phyloP scores from a whole-genome alignment of 139 green algal species.

The Picochlorum sp. region DNA sequence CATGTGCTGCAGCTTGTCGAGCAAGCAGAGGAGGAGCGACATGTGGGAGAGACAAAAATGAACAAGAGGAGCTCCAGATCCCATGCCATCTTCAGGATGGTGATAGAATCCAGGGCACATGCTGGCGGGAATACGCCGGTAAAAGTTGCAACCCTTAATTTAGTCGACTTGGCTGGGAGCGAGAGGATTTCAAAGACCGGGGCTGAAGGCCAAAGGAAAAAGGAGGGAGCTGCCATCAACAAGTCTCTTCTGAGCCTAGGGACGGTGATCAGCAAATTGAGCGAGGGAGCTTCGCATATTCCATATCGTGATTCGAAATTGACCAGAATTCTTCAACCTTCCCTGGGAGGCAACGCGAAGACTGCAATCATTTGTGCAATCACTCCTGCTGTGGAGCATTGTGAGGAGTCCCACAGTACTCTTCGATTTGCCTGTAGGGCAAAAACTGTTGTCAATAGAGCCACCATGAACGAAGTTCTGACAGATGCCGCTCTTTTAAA shows the following conservation, averaged over 20 bases:
- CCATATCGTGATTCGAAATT: constrained; percentile 78
- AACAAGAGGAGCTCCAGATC: constrained; percentile 80
- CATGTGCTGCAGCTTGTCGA: constrained; percentile 68
- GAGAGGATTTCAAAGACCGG: constrained; percentile 86
- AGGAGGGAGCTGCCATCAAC: constrained; percentile 69
- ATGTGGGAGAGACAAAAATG: constrained; percentile 94
- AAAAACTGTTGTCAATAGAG: constrained; percentile 88
- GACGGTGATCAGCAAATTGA: constrained; percentile 66
- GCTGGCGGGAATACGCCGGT: constrained; percentile 46
- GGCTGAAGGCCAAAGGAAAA: constrained; percentile 45
- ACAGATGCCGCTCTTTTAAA: constrained; percentile 35
- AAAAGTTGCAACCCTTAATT: constrained; percentile 78
- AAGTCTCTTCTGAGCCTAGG: constrained; percentile 55
- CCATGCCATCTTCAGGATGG: constrained; percentile 96
- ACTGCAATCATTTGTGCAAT: constrained; percentile 49
- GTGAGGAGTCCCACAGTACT: constrained; percentile 62
- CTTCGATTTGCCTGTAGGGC: constrained; percentile 69
- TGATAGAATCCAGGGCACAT: constrained; percentile 72
- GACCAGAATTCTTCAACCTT: constrained; percentile 60
- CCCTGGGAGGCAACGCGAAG: constrained; percentile 48
- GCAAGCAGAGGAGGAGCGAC: constrained; percentile 61
- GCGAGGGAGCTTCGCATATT: constrained; percentile 44
- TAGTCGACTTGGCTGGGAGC: constrained; percentile 93
- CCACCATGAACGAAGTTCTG: constrained; percentile 67
- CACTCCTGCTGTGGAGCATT: constrained; percentile 49